Evolutionary conservation across 768 basidiomycete genomes (phyloP).

Genomic region (Kockovaella imperatae): DNA sequence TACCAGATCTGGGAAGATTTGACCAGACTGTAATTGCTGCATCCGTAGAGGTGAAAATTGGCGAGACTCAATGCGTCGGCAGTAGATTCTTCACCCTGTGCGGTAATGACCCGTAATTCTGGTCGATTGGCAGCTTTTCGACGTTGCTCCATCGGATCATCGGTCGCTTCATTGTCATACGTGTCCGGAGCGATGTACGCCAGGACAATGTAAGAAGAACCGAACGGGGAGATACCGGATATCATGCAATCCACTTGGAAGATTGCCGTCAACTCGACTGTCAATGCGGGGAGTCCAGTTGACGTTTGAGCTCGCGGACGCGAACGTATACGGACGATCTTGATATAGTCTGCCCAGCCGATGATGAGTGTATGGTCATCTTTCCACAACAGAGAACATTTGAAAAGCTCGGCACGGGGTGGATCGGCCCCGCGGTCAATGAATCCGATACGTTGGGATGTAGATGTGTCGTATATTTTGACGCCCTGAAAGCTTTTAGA

Average conservation of each 20-base stretch:
- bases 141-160: constrained; percentile 64
- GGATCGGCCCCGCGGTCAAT: constrained; percentile 75
- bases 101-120: constrained; percentile 86
- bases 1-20: constrained; percentile 60
- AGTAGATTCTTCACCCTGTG: constrained; percentile 80
- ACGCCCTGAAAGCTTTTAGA: constrained; percentile 58
- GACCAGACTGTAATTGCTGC: constrained; percentile 79
- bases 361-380: constrained; percentile 84
- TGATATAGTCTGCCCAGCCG: constrained; percentile 89
- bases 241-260: constrained; percentile 95
- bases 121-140: constrained; percentile 84
- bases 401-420: constrained; percentile 90
- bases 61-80: constrained; percentile 73
- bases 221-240: constrained; percentile 74
- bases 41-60: constrained; percentile 74
- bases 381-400: constrained; percentile 84
- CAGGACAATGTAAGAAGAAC: constrained; percentile 62
- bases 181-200: constrained; percentile 77
- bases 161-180: constrained; percentile 61
- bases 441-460: constrained; percentile 68
- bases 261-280: constrained; percentile 79
- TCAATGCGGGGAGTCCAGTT: constrained; percentile 23
- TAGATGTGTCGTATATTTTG: constrained; percentile 79
- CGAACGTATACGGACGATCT: constrained; percentile 58
- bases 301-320: constrained; percentile 50